Evolutionary conservation across 495 filamentous ascomycete genomes (phyloP), one percentile per base, ranked within the genome.

Genomic region (Aspergillus sparsus): DNA sequence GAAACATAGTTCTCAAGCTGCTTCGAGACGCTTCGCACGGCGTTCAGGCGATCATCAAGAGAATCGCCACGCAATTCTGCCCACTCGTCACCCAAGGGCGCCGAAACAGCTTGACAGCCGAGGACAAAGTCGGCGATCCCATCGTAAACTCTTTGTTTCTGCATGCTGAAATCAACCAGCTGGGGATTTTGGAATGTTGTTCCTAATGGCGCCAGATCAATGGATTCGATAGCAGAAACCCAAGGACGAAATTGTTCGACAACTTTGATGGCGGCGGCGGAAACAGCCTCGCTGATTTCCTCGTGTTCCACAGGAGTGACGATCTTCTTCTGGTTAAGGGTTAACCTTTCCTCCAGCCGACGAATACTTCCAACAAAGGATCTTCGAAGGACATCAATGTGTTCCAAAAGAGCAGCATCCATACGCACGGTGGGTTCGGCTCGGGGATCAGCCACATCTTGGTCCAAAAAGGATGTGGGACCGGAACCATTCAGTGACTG

Each of bases 51-150:
- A 60, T 92, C 90, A 61, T 97, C 93, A n/a, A 98, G 79, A 13
- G 93, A 89, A 67, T 93, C 90, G 4, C 92, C 91, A n/a, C 93
- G 85, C 11, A 89, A 76, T 65, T 95, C 92, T 18, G 92, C 85
- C 94, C 94, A 98, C 72, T 98, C 94, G 69, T 98, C 94, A 10
- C 87, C 89, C 33, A 98, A 77, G 36, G 95, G 93, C 12, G 91
- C 89, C 10, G 93, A 88, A 10, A 97, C 87, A 7, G 86, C 85
- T 71, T 98, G 93, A 69, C 92, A 96, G 56, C 87, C 85, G 16
- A 97, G 68, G 11, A 97, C 74, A 46, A 98, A 82, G 68, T 98
- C 94, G 45, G 91, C 91, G 60, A 96, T 89, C 18, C 89, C 87
- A 74, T 98, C 94, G 70, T 97, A 97, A 35, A 95, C 75, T 59